phyloP scores from a whole-genome alignment of 257 asterid genomes.

The Solanum medicagineum region DNA sequence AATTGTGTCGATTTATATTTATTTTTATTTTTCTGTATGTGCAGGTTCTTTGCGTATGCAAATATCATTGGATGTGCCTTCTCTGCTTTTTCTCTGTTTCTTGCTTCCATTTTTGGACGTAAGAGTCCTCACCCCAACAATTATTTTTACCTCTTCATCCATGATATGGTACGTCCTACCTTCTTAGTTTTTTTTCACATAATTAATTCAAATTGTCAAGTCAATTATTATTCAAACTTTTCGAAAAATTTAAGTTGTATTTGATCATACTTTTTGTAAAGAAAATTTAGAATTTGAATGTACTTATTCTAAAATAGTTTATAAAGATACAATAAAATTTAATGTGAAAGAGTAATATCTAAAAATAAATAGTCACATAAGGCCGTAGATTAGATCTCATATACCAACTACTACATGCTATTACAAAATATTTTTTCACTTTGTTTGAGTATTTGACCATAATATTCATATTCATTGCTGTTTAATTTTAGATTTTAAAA shows the following conservation, averaged over 20 bases:
- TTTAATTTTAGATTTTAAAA: no score
- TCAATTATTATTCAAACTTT: background rate
- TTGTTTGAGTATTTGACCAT: no score
- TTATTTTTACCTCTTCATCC: slow-evolving; percentile 46
- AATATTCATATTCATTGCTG: no score
- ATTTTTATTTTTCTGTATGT: background rate
- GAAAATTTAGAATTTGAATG: background rate
- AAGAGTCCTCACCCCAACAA: slow-evolving; percentile 11
- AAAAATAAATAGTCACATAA: background rate
- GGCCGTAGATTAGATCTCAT: background rate
- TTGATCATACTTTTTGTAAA: background rate
- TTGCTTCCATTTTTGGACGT: slow-evolving; percentile 9
- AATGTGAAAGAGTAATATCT: background rate
- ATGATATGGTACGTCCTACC: slow-evolving; percentile 43
- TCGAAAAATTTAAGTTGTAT: background rate
- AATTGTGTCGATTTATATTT: background rate
- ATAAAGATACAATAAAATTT: background rate
- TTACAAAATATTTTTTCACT: no score
- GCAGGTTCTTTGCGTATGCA: slow-evolving; percentile 52
- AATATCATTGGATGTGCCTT: slow-evolving; percentile 33
- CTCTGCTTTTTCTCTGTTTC: slow-evolving; percentile 22
- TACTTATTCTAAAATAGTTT: background rate
- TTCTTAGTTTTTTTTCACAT: background rate
- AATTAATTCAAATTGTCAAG: background rate
- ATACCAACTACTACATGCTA: no score